Conservation (phyloP, 2,329 filamentous ascomycete species). For the Sordariomycetes sp. region DNA sequence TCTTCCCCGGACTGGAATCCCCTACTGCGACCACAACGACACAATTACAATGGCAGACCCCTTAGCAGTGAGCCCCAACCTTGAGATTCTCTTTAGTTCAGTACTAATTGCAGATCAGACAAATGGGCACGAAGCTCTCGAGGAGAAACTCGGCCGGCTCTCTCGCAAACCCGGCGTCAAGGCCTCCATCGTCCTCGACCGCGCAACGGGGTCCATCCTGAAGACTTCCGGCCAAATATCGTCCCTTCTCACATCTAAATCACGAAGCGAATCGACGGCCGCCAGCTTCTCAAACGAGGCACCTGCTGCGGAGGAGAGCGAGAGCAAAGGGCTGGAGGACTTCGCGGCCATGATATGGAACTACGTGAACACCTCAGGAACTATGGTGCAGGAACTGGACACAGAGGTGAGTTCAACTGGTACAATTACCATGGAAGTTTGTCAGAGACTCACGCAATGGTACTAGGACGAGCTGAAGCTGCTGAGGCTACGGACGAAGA, state of each 20-base stretch:
- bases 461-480: slow-evolving; percentile 66
- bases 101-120: slow-evolving; percentile 22
- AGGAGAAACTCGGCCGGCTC: slow-evolving; percentile 58
- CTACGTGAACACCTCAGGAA: slow-evolving; percentile 61
- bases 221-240: slow-evolving; percentile 64
- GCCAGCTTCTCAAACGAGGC: slow-evolving; percentile 38
- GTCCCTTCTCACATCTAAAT: slow-evolving; percentile 34
- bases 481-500: slow-evolving; percentile 69
- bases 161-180: slow-evolving; percentile 73
- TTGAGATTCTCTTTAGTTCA: neutral
- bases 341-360: slow-evolving; percentile 69
- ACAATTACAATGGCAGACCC: neutral
- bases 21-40: neutral
- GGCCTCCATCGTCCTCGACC: slow-evolving; percentile 67
- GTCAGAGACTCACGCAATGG: neutral
- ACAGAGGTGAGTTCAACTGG: slow-evolving; percentile 41
- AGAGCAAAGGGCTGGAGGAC: slow-evolving; percentile 57
- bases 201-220: slow-evolving; percentile 62
- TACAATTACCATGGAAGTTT: neutral
- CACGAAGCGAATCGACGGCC: slow-evolving; percentile 23
- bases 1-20: neutral
- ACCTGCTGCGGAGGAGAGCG: slow-evolving; percentile 30
- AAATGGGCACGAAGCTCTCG: slow-evolving; percentile 50
- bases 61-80: neutral
- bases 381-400: slow-evolving; percentile 64